Percentiles rank a stretch among this genome's conserved stretches.
phyloP scores from a whole-genome alignment of 2,329 filamentous ascomycete genomes.

The Gyromitra esculenta region DNA sequence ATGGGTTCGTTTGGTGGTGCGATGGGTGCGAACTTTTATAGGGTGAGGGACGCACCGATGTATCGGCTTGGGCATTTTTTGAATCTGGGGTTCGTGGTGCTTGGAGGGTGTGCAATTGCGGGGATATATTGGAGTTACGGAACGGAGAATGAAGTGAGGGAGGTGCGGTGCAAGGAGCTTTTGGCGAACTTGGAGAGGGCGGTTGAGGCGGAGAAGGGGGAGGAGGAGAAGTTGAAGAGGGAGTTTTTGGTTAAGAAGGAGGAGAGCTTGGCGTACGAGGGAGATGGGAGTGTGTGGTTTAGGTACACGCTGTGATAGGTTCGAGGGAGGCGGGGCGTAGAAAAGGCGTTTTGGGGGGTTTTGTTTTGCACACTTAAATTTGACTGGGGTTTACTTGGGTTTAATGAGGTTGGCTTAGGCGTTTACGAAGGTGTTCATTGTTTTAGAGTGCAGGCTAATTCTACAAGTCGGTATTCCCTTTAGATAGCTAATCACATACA shows the following conservation, averaged over 20 bases:
- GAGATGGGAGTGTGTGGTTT: slow-evolving; percentile 54
- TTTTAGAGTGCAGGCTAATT: too few species aligned
- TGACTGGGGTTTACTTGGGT: too few species aligned
- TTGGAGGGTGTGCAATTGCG: slow-evolving; percentile 63
- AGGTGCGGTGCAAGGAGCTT: slow-evolving; percentile 62
- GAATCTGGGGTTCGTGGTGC: slow-evolving; percentile 65
- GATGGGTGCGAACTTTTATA: slow-evolving; percentile 69
- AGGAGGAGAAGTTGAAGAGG: slow-evolving; percentile 37
- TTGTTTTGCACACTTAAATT: not conserved
- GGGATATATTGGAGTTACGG: slow-evolving; percentile 66
- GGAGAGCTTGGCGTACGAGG: slow-evolving; percentile 48
- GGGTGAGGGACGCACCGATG: slow-evolving; percentile 64
- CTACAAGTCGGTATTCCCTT: too few species aligned
- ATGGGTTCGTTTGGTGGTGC: slow-evolving; percentile 62
- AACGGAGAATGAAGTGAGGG: slow-evolving; percentile 69
- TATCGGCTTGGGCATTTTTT: slow-evolving; percentile 66
- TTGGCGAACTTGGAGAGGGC: slow-evolving; percentile 60
- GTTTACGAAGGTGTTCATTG: not conserved
- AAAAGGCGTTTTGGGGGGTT: not conserved
- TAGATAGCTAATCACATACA: too few species aligned
- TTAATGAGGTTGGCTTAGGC: not conserved
- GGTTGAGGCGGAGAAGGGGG: slow-evolving; percentile 12
- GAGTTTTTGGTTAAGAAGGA: slow-evolving; percentile 47
- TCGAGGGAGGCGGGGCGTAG: too few species aligned
- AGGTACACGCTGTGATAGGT: slow-evolving; percentile 44